A percentile compares a stretch with the other conserved stretches of the same genome.
Conservation (phyloP, 2,329 filamentous ascomycete species). For the Exophiala sp. region DNA sequence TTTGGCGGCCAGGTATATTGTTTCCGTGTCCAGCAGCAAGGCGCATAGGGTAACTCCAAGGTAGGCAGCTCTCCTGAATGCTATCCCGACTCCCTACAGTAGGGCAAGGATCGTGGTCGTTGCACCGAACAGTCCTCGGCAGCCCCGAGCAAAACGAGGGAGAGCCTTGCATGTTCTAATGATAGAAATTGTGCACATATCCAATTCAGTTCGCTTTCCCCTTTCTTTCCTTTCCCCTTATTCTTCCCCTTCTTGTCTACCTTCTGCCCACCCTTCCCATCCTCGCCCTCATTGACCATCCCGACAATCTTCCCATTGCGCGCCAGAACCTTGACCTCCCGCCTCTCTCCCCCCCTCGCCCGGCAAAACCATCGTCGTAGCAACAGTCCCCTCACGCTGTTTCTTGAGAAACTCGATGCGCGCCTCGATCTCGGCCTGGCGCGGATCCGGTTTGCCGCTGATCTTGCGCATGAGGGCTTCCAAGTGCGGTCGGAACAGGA, state of each 20-base stretch:
- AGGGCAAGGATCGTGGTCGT: too few species aligned
- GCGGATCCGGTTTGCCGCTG: conserved; percentile 12
- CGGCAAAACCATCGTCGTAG: neutral
- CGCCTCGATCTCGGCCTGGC: conserved; percentile 17
- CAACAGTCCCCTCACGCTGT: conserved; percentile 9
- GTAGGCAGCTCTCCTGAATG: too few species aligned
- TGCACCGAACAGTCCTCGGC: too few species aligned
- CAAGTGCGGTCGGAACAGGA: conserved; percentile 25
- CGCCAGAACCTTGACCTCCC: neutral
- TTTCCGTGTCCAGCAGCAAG: too few species aligned
- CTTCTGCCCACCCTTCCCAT: neutral
- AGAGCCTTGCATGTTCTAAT: too few species aligned
- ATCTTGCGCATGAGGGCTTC: conserved; percentile 18
- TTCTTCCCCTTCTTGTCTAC: neutral
- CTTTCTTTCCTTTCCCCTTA: neutral
- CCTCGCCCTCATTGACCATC: neutral
- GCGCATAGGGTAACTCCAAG: too few species aligned
- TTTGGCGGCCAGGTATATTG: too few species aligned
- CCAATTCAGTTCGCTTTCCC: conserved; percentile 1
- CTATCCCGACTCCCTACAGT: too few species aligned
- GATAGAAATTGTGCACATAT: too few species aligned
- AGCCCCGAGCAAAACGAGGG: too few species aligned
- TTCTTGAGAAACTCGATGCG: conserved; percentile 16
- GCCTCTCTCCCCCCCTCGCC: neutral
- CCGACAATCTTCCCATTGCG: neutral